A percentile compares a stretch with the other conserved stretches of the same genome.
Conservation (phyloP, 2,329 filamentous ascomycete genomes). For the Aspergillus sojae region DNA sequence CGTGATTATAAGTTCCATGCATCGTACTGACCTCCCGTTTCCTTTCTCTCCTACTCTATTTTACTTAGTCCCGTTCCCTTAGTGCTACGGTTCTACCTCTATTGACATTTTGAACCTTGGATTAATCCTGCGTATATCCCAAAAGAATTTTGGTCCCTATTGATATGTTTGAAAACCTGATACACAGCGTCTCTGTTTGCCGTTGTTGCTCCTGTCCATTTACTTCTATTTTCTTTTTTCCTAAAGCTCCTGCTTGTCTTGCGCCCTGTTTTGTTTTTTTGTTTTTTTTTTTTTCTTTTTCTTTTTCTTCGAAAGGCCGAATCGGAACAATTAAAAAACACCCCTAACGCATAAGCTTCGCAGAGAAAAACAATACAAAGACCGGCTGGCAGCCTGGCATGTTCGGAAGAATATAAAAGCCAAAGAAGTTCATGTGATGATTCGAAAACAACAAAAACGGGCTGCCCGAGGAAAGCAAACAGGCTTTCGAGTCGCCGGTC, state of each 20-base stretch:
- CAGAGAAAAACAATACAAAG: conserved; percentile 45
- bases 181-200: background rate
- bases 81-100: background rate
- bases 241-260: background rate
- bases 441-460: conserved; percentile 41
- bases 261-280: conserved; percentile 6
- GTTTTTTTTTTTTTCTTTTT: background rate
- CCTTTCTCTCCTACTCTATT: background rate
- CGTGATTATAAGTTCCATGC: conserved; percentile 39
- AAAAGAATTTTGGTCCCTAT: background rate
- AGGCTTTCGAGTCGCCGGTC: conserved; percentile 37
- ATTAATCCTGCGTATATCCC: background rate
- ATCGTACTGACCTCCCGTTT: conserved; percentile 30
- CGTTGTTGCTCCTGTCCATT: background rate
- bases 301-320: conserved; percentile 11
- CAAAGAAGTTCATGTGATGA: conserved; percentile 41
- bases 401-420: conserved; percentile 43
- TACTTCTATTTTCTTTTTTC: background rate
- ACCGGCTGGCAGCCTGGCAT: conserved; percentile 40
- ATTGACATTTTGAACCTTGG: background rate
- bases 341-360: conserved; percentile 20
- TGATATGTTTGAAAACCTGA: background rate
- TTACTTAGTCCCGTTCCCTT: background rate
- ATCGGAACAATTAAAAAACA: conserved; percentile 6
- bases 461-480: conserved; percentile 41